phyloP scores from a whole-genome alignment of 2,329 filamentous ascomycete genomes.

The Salinomyces thailandicus region DNA sequence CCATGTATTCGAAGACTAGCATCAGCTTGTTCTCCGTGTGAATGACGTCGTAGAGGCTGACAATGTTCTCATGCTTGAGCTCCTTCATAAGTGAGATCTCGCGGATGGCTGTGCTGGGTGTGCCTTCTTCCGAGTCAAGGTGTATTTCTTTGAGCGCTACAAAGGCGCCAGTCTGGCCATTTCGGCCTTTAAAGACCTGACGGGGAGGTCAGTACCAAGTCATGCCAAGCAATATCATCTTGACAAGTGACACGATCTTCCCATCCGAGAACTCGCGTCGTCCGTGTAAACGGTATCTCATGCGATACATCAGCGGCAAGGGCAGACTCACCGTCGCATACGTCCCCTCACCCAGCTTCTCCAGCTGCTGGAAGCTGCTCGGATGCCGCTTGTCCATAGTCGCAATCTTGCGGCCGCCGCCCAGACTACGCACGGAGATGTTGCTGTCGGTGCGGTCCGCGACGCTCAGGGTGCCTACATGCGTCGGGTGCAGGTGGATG shows the following conservation, averaged over 20 bases:
- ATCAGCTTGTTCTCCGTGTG: constrained; percentile 99
- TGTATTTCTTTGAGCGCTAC: constrained; percentile 98
- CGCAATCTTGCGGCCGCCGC: constrained; percentile 31
- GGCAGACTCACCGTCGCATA: constrained; percentile 83
- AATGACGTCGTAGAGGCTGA: constrained; percentile 94
- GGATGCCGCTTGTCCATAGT: constrained; percentile 89
- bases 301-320: no score
- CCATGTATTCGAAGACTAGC: constrained; percentile 99
- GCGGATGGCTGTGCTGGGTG: constrained; percentile 90
- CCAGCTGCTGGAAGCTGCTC: constrained; percentile 97
- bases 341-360: constrained; percentile 94
- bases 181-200: constrained; percentile 96
- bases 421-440: constrained; percentile 39
- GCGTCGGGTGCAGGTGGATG: constrained; percentile 36
- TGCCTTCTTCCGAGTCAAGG: constrained; percentile 95
- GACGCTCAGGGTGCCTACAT: constrained; percentile 39
- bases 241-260: no score
- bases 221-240: no score
- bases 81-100: constrained; percentile 99
- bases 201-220: no score
- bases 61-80: constrained; percentile 96
- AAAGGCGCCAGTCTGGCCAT: constrained; percentile 90
- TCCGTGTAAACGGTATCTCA: no score
- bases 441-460: constrained; percentile 41
- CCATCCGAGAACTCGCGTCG: no score